These are phyloP conservation scores for Akanthomyces uredinophilus DNA, from an alignment of 2,329 filamentous ascomycete genomes.

Conservation along the genomic window DNA sequence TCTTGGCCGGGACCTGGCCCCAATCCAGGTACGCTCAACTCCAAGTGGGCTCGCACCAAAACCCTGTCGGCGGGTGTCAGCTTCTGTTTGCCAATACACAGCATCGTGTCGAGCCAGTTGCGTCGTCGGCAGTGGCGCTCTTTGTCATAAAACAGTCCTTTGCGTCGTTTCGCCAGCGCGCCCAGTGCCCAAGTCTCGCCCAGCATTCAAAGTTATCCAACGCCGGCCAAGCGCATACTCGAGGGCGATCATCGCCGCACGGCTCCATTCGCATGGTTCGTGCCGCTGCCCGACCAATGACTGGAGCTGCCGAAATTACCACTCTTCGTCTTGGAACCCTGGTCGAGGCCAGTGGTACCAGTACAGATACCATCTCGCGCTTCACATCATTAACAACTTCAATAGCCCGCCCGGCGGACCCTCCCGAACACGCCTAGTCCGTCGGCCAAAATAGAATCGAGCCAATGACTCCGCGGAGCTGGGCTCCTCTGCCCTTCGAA, in stretches of 20 bases:
- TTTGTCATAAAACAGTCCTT: neutral
- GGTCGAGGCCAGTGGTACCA: neutral
- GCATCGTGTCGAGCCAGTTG: neutral
- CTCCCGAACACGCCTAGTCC: neutral
- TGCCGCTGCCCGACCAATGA: neutral
- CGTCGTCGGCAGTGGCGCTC: neutral
- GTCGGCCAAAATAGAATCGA: neutral
- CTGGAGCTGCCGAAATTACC: slow-evolving; percentile 7
- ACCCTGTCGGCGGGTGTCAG: neutral
- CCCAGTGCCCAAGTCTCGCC: neutral
- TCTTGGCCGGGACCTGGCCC: neutral
- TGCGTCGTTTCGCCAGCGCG: neutral
- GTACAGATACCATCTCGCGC: neutral
- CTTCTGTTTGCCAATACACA: neutral
- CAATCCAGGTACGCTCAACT: neutral
- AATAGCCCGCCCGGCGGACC: neutral
- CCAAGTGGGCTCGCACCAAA: neutral
- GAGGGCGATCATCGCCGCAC: neutral
- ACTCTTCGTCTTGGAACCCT: neutral
- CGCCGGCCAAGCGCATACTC: neutral
- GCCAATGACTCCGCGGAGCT: neutral
- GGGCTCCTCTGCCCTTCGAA: neutral
- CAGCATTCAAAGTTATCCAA: neutral
- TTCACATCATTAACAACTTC: neutral
- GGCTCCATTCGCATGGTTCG: slow-evolving; percentile 5